Evolutionary conservation across 768 basidiomycete species (phyloP).

Genomic region (Lactarius hatsudake): DNA sequence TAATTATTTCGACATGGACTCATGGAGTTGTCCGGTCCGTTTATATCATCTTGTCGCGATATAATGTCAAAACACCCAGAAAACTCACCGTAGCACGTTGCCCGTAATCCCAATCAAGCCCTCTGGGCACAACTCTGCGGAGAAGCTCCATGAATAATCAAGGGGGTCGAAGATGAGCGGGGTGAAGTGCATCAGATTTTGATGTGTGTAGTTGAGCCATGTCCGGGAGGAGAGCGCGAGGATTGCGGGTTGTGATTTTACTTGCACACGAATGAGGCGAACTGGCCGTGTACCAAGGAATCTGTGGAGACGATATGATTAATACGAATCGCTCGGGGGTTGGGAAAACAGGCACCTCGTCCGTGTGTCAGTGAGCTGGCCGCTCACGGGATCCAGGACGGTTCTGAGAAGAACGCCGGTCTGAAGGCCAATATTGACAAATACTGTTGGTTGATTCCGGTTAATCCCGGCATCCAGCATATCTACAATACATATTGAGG

Average conservation of each 20-base stretch:
- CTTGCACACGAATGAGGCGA: conserved; percentile 78
- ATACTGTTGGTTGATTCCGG: conserved; percentile 91
- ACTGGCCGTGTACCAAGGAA: conserved; percentile 95
- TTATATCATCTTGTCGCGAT: conserved; percentile 32
- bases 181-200: conserved; percentile 96
- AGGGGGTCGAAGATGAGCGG: conserved; percentile 95
- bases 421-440: conserved; percentile 96
- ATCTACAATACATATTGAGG: conserved; percentile 95
- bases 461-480: conserved; percentile 98
- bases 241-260: conserved; percentile 87
- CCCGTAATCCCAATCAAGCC: conserved; percentile 95
- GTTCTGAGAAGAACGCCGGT: conserved; percentile 95
- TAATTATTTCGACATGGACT: conserved; percentile 38
- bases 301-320: conserved; percentile 37
- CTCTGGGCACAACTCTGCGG: conserved; percentile 93
- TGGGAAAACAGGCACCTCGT: conserved; percentile 60
- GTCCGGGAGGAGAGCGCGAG: conserved; percentile 94
- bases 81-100: conserved; percentile 79
- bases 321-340: not conserved
- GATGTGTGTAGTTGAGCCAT: conserved; percentile 97
- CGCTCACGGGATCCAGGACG: conserved; percentile 91
- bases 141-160: conserved; percentile 96
- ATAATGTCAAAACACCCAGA: conserved; percentile 3
- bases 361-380: conserved; percentile 93
- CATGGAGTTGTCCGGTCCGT: conserved; percentile 36